phyloP scores from a whole-genome alignment of 306 rosid species.

The Sophora flavescens region DNA sequence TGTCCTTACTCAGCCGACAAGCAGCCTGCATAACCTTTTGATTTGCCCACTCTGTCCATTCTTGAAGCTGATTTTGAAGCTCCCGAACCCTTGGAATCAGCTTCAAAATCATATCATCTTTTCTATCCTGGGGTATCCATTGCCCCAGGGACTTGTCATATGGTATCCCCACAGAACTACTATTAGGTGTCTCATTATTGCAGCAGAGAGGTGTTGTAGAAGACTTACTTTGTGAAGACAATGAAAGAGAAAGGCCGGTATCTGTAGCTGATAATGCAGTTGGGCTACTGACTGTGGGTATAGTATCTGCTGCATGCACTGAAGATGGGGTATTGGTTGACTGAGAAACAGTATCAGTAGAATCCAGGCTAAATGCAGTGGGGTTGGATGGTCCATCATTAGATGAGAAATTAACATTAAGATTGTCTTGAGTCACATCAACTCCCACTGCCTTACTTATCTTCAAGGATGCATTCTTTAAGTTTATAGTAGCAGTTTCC shows the following conservation, averaged over 20 bases:
- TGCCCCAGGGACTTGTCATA: constrained; percentile 63
- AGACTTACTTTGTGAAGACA: constrained; percentile 60
- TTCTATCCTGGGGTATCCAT: constrained; percentile 79
- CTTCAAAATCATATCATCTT: constrained; percentile 84
- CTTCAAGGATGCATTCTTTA: constrained; percentile 76
- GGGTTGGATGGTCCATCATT: constrained; percentile 56
- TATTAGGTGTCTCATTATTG: constrained; percentile 52
- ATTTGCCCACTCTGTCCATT: constrained; percentile 97
- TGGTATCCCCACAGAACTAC: constrained; percentile 61
- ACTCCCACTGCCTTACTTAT: constrained; percentile 77
- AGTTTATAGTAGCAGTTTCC: constrained; percentile 65
- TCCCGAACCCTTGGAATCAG: constrained; percentile 73
- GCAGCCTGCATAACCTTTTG: constrained; percentile 99
- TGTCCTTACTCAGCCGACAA: constrained; percentile 86
- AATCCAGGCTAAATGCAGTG: constrained; percentile 53
- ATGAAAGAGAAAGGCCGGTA: constrained; percentile 84
- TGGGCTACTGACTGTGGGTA: constrained; percentile 43
- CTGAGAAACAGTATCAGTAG: constrained; percentile 48
- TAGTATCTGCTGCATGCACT: constrained; percentile 40
- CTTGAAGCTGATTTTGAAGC: constrained; percentile 82
- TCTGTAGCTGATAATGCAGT: constrained; percentile 58
- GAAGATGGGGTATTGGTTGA: constrained; percentile 47
- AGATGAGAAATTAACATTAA: constrained; percentile 55
- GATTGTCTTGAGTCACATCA: constrained; percentile 65
- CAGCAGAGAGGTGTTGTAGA: constrained; percentile 52